Conservation (phyloP, 345 rosid genomes). For the Cardiospermum halicacabum region DNA sequence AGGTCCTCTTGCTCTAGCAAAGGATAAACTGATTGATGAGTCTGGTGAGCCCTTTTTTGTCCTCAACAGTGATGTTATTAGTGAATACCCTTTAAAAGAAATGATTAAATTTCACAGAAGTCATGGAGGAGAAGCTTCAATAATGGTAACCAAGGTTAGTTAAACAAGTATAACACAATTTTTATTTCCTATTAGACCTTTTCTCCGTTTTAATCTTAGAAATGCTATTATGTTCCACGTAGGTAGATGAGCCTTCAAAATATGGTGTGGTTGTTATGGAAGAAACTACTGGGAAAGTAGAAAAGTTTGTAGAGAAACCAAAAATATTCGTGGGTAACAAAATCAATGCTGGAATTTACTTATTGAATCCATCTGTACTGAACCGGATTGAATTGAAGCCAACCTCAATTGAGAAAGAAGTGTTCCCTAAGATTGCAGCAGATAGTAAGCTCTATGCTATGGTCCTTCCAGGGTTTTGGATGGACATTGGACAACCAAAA, state of each 20-base stretch:
- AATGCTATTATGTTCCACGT: conserved; percentile 5
- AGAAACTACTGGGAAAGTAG: conserved; percentile 59
- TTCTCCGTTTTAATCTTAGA: background rate
- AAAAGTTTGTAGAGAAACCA: conserved; percentile 75
- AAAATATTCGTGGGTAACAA: conserved; percentile 76
- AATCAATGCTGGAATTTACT: conserved; percentile 75
- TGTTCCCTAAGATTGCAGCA: conserved; percentile 75
- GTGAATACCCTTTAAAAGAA: conserved; percentile 65
- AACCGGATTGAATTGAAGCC: conserved; percentile 64
- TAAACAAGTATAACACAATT: background rate
- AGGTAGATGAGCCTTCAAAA: conserved; percentile 87
- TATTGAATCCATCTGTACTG: conserved; percentile 71
- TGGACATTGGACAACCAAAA: conserved; percentile 88
- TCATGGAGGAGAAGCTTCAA: conserved; percentile 79
- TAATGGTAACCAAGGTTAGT: conserved; percentile 78
- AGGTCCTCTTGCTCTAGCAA: conserved; percentile 77
- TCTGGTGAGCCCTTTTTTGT: conserved; percentile 75
- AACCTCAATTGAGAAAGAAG: conserved; percentile 78
- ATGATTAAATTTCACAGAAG: conserved; percentile 66
- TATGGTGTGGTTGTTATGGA: conserved; percentile 81
- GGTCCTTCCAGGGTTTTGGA: conserved; percentile 84
- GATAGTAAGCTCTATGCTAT: conserved; percentile 63
- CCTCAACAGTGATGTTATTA: conserved; percentile 81
- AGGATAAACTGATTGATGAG: conserved; percentile 56
- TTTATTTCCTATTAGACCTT: background rate